Conservation (phyloP, 2,329 filamentous ascomycete genomes). For the Hortaea sp. region DNA sequence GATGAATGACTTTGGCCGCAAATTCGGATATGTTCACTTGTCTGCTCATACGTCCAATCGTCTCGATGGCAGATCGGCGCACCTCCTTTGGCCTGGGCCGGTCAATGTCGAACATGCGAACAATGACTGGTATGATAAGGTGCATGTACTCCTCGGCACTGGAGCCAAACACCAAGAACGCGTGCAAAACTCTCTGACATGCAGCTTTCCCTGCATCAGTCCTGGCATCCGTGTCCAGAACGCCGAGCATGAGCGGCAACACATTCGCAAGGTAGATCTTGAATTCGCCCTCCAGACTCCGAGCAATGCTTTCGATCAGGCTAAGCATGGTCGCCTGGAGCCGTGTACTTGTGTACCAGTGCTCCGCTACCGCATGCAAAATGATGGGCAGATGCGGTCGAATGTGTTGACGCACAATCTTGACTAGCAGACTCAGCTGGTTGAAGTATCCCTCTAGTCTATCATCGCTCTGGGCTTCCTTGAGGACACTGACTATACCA, state of each 20-base stretch:
- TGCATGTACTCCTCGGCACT: slow-evolving; percentile 99
- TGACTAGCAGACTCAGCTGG: slow-evolving; percentile 83
- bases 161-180: slow-evolving; percentile 89
- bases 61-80: slow-evolving; percentile 84
- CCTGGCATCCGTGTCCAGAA: slow-evolving; percentile 76
- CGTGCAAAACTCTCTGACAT: slow-evolving; percentile 65
- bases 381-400: slow-evolving; percentile 81
- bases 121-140: slow-evolving; percentile 89
- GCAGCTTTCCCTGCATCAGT: slow-evolving; percentile 48
- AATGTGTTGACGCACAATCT: slow-evolving; percentile 93
- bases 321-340: slow-evolving; percentile 86
- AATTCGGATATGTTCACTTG: slow-evolving; percentile 97
- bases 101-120: slow-evolving; percentile 79
- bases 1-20: slow-evolving; percentile 91
- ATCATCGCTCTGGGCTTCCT: slow-evolving; percentile 58
- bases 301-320: slow-evolving; percentile 85
- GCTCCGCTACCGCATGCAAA: slow-evolving; percentile 75
- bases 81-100: slow-evolving; percentile 47
- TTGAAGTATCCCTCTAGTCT: slow-evolving; percentile 90
- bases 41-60: slow-evolving; percentile 83
- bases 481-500: slow-evolving; percentile 82
- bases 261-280: slow-evolving; percentile 87
- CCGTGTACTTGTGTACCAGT: slow-evolving; percentile 72
- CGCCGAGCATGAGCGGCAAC: slow-evolving; percentile 85
- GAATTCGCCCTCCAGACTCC: slow-evolving; percentile 93